phyloP scores from a whole-genome alignment of 208 protist species.

The Acanthamoeba castellanii region DNA sequence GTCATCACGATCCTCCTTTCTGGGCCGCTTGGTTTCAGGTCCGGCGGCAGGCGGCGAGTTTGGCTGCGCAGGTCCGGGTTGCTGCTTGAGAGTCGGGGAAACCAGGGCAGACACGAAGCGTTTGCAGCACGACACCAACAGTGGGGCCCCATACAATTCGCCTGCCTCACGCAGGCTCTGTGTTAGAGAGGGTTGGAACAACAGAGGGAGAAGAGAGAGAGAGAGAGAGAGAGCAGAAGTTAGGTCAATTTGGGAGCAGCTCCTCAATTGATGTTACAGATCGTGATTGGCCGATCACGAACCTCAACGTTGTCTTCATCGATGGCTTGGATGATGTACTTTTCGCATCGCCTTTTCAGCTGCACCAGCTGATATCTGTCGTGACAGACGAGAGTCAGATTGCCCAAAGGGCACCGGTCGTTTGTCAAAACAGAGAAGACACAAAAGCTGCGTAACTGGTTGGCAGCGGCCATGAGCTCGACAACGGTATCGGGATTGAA shows the following conservation, averaged over 20 bases:
- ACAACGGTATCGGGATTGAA: conserved; percentile 37
- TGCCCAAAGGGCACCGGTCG: neutral
- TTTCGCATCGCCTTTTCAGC: neutral
- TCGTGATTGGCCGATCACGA: neutral
- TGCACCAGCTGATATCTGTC: neutral
- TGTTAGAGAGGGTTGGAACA: too few species aligned
- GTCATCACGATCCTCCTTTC: too few species aligned
- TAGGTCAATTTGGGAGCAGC: too few species aligned
- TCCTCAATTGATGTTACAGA: too few species aligned
- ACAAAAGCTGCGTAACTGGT: neutral
- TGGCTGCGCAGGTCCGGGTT: too few species aligned
- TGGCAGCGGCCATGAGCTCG: conserved; percentile 14
- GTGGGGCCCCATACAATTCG: neutral
- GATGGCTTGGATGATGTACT: conserved; percentile 22
- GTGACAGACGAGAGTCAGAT: neutral
- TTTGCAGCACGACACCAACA: conserved; percentile 38
- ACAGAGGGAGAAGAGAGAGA: too few species aligned
- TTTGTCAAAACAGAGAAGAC: neutral
- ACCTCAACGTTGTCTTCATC: conserved; percentile 13
- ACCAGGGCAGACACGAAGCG: neutral
- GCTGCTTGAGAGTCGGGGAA: too few species aligned
- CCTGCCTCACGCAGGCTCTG: neutral
- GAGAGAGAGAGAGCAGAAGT: too few species aligned
- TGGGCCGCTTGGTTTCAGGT: too few species aligned
- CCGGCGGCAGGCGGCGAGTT: too few species aligned